Evolutionary conservation across 2,329 filamentous ascomycete species (phyloP), one percentile per base, ranked within the genome.

Genomic region (Pyrenophora graminea): DNA sequence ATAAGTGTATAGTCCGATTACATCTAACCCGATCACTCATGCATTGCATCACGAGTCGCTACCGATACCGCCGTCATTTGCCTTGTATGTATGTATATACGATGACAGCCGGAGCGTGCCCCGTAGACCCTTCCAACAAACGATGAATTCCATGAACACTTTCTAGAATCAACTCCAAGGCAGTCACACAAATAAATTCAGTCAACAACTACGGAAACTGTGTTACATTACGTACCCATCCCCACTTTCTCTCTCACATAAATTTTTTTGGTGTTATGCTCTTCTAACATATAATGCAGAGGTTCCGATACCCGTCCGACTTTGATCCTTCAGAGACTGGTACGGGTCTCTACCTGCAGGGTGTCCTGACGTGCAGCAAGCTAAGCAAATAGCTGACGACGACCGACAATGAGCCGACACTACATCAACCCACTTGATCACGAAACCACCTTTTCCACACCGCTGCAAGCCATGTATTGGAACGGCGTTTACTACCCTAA

Each of bases 401-500:
- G 48, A 57, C 54, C 59, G 57, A 66, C 44, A 53, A 69, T 71
- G 68, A 67, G 56, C 66, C 66, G 67, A 64, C 25, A 52, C 59
- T 58, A 62, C 55, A 62, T 60, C 58, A 54, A 41, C 45, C 58
- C 48, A 42, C 58, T 49, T 50, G 48, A 55, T 58, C 56, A 66
- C 62, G 42, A 68, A 62, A 63, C 47, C 59, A 47, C 50, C 44
- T 66, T 66, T 57, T 67, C 65, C 36, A 56, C 63, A 59, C 63
- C 60, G 46, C 58, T 63, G 39, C 52, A 69, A 63, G 63, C 57
- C 25, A 75, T 76, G 73, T 75, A 68, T 51, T 68, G 83, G 66
- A 94, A 94, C 72, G 89, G 87, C 18, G 87, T 91, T 15, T 94
- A 93, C 75, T 94, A 90, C 71, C 88, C 89, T n/a, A 93, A 90